Conservation (phyloP, 2,329 filamentous ascomycete species). For the Cordyceps pruinosa region DNA sequence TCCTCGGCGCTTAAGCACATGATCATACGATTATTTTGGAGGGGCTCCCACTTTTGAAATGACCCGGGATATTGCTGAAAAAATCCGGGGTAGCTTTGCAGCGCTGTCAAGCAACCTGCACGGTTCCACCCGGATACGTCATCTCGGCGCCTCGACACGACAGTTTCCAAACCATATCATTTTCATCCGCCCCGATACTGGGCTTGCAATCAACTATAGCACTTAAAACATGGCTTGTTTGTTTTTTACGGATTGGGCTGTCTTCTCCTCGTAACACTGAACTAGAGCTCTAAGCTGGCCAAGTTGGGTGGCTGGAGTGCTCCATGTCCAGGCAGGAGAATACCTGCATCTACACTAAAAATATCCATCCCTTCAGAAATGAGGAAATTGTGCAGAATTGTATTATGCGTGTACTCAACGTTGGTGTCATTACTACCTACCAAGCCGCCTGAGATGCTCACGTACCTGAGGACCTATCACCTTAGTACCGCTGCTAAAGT, state of each 20-base stretch:
- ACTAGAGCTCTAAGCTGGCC: background rate
- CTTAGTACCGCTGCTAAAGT: background rate
- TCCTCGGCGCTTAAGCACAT: too few relatives aligned
- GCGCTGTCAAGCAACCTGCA: background rate
- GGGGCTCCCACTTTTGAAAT: too few relatives aligned
- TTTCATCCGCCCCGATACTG: background rate
- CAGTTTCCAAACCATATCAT: background rate
- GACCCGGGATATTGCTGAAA: too few relatives aligned
- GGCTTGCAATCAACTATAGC: background rate
- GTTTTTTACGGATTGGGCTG: background rate
- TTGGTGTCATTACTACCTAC: conserved; percentile 2
- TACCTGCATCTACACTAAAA: background rate
- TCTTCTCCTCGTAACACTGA: background rate
- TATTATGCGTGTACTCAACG: background rate
- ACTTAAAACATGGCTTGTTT: background rate
- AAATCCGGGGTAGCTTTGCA: background rate
- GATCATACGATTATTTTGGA: too few relatives aligned
- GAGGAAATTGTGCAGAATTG: background rate
- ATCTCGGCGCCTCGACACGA: background rate
- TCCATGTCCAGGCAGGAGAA: background rate
- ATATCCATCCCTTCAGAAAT: background rate
- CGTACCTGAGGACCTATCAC: background rate
- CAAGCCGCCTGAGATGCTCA: background rate
- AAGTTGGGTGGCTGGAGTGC: background rate
- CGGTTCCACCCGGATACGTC: background rate